Conservation (phyloP, 257 asterid species). For the Gentiana macrophylla region DNA sequence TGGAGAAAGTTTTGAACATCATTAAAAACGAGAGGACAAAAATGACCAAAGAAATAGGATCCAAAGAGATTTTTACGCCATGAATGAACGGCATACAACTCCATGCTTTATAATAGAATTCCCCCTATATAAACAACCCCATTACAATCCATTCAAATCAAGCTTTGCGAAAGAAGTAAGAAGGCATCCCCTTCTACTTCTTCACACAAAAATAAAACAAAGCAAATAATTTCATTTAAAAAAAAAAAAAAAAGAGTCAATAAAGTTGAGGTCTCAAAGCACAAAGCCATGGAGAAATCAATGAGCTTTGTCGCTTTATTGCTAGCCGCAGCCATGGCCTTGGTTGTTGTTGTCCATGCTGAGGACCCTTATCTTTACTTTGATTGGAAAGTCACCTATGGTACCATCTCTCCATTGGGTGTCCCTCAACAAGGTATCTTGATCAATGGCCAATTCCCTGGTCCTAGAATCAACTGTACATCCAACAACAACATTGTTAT, state of each 20-base stretch:
- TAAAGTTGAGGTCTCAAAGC: background rate
- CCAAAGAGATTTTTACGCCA: no score
- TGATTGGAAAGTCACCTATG: conserved; percentile 46
- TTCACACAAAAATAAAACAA: no score
- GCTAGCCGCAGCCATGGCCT: conserved; percentile 21
- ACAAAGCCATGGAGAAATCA: conserved; percentile 15
- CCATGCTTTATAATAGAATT: no score
- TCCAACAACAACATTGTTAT: conserved; percentile 60
- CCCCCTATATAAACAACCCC: no score
- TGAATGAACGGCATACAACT: no score
- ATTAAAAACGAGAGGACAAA: no score
- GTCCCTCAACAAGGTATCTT: conserved; percentile 51
- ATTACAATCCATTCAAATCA: no score
- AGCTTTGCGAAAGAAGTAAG: no score
- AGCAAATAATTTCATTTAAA: background rate
- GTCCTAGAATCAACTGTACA: conserved; percentile 56
- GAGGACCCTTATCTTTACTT: conserved; percentile 40
- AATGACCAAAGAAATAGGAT: no score
- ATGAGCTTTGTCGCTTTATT: conserved; percentile 21
- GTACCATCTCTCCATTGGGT: conserved; percentile 49
- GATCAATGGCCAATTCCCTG: conserved; percentile 56
- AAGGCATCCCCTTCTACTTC: no score
- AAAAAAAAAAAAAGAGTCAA: background rate
- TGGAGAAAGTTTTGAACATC: no score
- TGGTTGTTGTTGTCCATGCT: conserved; percentile 17